These are phyloP conservation scores for Cryptococcus sp. DNA, from an alignment of 1,284 basidiomycete genomes.

Conservation along the genomic window DNA sequence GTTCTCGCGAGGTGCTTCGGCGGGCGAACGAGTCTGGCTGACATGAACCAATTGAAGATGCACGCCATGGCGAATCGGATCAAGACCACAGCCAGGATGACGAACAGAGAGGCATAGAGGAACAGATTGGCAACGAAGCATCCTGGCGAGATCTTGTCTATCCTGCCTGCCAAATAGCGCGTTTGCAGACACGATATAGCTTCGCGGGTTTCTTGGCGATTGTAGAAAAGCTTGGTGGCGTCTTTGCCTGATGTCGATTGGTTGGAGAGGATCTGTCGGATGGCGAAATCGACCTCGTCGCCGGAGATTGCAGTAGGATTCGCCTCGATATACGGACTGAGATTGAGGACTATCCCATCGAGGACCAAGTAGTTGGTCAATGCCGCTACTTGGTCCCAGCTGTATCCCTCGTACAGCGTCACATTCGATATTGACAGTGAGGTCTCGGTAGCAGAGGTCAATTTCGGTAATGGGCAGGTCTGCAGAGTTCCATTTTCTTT, in stretches of 20 bases:
- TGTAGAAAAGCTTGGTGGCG: conserved; percentile 81
- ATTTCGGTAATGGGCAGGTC: conserved; percentile 65
- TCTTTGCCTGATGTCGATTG: conserved; percentile 73
- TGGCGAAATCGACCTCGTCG: conserved; percentile 79
- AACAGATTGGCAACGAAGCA: conserved; percentile 90
- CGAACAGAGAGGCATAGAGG: conserved; percentile 85
- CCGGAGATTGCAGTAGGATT: conserved; percentile 68
- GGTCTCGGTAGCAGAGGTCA: conserved; percentile 64
- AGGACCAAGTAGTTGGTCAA: conserved; percentile 77
- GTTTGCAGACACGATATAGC: conserved; percentile 77
- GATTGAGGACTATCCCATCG: conserved; percentile 91
- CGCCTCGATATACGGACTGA: conserved; percentile 78
- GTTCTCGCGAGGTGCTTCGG: conserved; percentile 68
- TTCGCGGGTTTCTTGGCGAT: conserved; percentile 64
- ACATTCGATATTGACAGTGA: conserved; percentile 67
- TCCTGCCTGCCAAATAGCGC: conserved; percentile 88
- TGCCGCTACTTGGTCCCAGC: conserved; percentile 77
- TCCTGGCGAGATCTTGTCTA: conserved; percentile 94
- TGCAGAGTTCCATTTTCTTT: conserved; percentile 28
- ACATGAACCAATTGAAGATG: conserved; percentile 95
- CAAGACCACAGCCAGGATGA: conserved; percentile 87
- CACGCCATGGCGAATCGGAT: conserved; percentile 95
- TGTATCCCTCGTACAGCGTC: conserved; percentile 72
- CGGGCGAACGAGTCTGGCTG: conserved; percentile 71
- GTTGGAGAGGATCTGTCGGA: conserved; percentile 70